Conservation (phyloP, 2,329 filamentous ascomycete genomes). For the Apiospora sp. region DNA sequence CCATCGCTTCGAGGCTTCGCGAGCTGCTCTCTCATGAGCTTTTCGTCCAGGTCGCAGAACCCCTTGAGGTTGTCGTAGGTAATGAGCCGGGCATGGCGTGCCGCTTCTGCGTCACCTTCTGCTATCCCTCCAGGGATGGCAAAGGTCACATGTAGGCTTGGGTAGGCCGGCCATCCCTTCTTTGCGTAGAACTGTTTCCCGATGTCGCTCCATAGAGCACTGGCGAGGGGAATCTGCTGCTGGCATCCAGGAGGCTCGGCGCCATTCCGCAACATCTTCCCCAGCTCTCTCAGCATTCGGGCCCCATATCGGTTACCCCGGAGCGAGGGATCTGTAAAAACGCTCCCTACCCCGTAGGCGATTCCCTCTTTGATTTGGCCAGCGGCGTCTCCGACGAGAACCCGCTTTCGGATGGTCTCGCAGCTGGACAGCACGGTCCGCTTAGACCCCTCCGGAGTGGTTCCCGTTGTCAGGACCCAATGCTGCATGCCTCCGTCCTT, state of each 20-base stretch:
- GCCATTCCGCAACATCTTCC: slow-evolving; percentile 33
- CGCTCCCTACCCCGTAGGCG: slow-evolving; percentile 79
- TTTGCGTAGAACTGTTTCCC: slow-evolving; percentile 82
- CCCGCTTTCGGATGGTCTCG: slow-evolving; percentile 69
- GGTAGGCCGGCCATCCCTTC: slow-evolving; percentile 79
- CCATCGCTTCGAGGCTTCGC: slow-evolving; percentile 43
- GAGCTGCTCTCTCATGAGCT: slow-evolving; percentile 65
- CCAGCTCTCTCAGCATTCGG: slow-evolving; percentile 76
- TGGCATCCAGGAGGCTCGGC: slow-evolving; percentile 29
- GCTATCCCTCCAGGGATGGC: slow-evolving; percentile 44
- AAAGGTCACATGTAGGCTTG: slow-evolving; percentile 76
- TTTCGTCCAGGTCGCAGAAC: slow-evolving; percentile 71
- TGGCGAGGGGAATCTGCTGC: slow-evolving; percentile 62
- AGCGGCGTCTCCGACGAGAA: slow-evolving; percentile 52
- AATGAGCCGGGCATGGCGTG: slow-evolving; percentile 52
- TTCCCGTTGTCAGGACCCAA: slow-evolving; percentile 66
- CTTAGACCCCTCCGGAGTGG: slow-evolving; percentile 12
- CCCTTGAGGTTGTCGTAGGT: slow-evolving; percentile 66
- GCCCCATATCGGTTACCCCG: slow-evolving; percentile 79
- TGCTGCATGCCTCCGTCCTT: slow-evolving; percentile 65
- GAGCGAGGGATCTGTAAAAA: slow-evolving; percentile 75
- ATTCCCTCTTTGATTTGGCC: slow-evolving; percentile 60
- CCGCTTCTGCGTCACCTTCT: slow-evolving; percentile 29
- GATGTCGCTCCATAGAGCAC: slow-evolving; percentile 86
- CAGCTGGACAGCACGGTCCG: slow-evolving; percentile 69